These are phyloP conservation scores for Tylopilus sp. DNA, from an alignment of 1,284 basidiomycete species.

Conservation along the genomic window DNA sequence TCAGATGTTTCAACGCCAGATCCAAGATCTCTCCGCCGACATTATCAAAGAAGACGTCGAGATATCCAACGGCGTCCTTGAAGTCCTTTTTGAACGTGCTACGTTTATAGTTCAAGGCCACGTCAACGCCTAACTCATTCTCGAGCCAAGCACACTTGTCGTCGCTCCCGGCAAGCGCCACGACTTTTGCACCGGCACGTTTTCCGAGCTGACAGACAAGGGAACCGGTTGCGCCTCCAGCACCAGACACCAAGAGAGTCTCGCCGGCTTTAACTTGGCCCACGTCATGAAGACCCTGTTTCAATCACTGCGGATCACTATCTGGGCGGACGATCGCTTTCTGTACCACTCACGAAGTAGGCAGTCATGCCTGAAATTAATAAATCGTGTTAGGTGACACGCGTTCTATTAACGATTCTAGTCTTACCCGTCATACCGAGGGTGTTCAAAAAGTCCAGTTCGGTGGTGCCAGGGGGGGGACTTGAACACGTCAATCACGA, in stretches of 20 bases:
- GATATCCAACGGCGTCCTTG: constrained; percentile 53
- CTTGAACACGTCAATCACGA: constrained; percentile 31
- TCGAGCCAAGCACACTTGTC: constrained; percentile 84
- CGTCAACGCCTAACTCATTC: constrained; percentile 76
- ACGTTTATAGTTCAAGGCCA: constrained; percentile 85
- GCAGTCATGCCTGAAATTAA: constrained; percentile 64
- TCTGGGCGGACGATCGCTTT: not conserved
- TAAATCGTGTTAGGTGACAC: not conserved
- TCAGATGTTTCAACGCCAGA: constrained; percentile 66
- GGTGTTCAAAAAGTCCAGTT: constrained; percentile 73
- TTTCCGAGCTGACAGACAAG: constrained; percentile 76
- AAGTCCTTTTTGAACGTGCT: constrained; percentile 64
- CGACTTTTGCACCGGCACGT: constrained; percentile 69
- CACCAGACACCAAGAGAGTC: constrained; percentile 80
- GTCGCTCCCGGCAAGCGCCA: constrained; percentile 64
- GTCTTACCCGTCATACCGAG: constrained; percentile 58
- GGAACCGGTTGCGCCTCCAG: constrained; percentile 82
- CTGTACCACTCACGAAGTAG: constrained; percentile 58
- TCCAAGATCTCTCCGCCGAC: constrained; percentile 84
- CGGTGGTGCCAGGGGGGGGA: constrained; percentile 48
- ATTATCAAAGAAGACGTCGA: constrained; percentile 86
- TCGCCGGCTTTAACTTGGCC: constrained; percentile 78
- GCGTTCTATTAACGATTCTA: not conserved
- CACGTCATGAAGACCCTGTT: constrained; percentile 77
- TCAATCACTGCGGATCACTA: constrained; percentile 3